These are phyloP conservation scores for Talaromyces sp. DNA, from an alignment of 2,329 filamentous ascomycete genomes.

Conservation along the genomic window DNA sequence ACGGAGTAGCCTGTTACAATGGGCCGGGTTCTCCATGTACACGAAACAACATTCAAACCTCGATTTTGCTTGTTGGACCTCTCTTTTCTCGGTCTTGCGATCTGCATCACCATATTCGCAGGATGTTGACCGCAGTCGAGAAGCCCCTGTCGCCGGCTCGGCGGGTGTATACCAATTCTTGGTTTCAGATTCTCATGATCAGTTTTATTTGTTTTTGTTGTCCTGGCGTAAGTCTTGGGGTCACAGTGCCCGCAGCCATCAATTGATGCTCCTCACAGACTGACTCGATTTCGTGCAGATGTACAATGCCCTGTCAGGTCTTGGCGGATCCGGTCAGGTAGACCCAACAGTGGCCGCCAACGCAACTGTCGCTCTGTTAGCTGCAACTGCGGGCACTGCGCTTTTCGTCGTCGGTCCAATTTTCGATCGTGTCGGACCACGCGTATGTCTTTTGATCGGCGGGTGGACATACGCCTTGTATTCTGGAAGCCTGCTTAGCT, in stretches of 20 bases:
- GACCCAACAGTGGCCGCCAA: slow-evolving; percentile 33
- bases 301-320: slow-evolving; percentile 34
- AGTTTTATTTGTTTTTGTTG: slow-evolving; percentile 48
- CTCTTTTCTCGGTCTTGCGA: background rate
- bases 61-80: background rate
- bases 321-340: slow-evolving; percentile 35
- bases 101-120: background rate
- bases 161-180: slow-evolving; percentile 38
- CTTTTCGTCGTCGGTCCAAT: slow-evolving; percentile 32
- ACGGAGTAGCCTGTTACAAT: background rate
- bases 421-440: slow-evolving; percentile 28
- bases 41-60: background rate
- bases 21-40: background rate
- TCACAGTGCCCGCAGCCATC: background rate
- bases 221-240: slow-evolving; percentile 34
- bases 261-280: background rate
- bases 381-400: slow-evolving; percentile 29
- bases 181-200: slow-evolving; percentile 46
- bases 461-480: slow-evolving; percentile 35
- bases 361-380: slow-evolving; percentile 31
- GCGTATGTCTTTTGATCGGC: slow-evolving; percentile 31
- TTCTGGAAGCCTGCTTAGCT: slow-evolving; percentile 27
- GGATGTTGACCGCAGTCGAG: slow-evolving; percentile 14
- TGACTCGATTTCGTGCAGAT: slow-evolving; percentile 19
- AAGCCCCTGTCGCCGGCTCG: slow-evolving; percentile 12